These are phyloP conservation scores for Incumbomyces lentus DNA, from an alignment of 2,329 filamentous ascomycete species.

Conservation along the genomic window DNA sequence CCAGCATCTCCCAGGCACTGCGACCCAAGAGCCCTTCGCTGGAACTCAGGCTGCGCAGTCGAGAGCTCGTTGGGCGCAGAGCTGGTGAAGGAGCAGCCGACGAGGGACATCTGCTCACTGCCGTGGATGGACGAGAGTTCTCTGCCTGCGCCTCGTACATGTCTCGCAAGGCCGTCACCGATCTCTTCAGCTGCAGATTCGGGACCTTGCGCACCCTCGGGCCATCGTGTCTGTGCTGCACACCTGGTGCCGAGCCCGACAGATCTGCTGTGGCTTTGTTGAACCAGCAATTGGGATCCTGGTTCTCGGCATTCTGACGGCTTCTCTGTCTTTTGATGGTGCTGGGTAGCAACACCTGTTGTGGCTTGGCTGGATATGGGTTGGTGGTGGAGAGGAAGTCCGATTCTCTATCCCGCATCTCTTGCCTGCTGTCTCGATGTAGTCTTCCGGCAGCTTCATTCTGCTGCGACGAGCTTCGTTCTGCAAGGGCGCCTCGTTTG, in stretches of 20 bases:
- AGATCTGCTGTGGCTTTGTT: conserved; percentile 4
- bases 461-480: conserved; percentile 36
- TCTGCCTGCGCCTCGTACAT: conserved; percentile 22
- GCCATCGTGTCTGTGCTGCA: neutral
- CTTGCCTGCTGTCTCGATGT: conserved; percentile 23
- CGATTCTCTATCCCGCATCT: conserved; percentile 24
- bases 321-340: conserved; percentile 22
- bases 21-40: conserved; percentile 17
- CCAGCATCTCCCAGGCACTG: conserved; percentile 17
- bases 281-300: conserved; percentile 9
- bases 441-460: conserved; percentile 33
- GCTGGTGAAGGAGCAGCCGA: conserved; percentile 12
- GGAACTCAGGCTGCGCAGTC: conserved; percentile 19
- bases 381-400: conserved; percentile 28
- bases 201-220: conserved; percentile 2
- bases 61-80: conserved; percentile 13
- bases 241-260: neutral
- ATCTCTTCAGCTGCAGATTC: conserved; percentile 19
- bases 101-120: conserved; percentile 13
- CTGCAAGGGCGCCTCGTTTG: conserved; percentile 27
- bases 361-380: conserved; percentile 38
- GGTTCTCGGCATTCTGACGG: conserved; percentile 7
- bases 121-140: conserved; percentile 17
- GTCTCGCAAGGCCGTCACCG: conserved; percentile 20
- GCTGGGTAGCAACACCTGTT: conserved; percentile 34